Evolutionary conservation across 148 eudicot species (phyloP).

Genomic region (Suaeda aralocaspica): DNA sequence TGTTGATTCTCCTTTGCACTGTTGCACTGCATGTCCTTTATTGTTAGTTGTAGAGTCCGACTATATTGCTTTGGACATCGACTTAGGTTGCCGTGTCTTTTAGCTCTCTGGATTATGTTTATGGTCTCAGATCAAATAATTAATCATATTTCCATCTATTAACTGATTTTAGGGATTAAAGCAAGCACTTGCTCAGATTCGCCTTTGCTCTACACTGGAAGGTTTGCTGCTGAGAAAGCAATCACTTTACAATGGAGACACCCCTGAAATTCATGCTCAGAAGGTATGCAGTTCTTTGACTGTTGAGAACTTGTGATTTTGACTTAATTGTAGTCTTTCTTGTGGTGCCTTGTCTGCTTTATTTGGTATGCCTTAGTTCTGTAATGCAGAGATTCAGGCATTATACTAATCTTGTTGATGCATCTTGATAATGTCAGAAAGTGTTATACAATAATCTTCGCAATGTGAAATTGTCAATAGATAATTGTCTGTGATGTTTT

Average conservation of each 20-base stretch:
- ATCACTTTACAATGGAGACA: constrained; percentile 62
- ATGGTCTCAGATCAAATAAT: not conserved
- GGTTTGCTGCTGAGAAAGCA: constrained; percentile 78
- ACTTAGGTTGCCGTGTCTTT: not conserved
- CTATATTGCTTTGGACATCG: no score
- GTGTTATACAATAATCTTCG: no score
- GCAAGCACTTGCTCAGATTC: constrained; percentile 81
- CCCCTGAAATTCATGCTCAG: constrained; percentile 91
- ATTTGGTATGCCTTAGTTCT: not conserved
- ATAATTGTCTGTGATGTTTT: no score
- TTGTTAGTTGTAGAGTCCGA: no score
- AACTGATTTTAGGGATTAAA: constrained; percentile 55
- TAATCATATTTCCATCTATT: constrained; percentile 4
- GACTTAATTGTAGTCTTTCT: not conserved
- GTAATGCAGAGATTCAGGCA: not conserved
- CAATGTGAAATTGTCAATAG: no score
- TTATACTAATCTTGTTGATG: not conserved
- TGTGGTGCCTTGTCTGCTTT: not conserved
- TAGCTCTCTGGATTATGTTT: not conserved
- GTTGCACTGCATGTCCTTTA: no score
- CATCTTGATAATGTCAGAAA: no score
- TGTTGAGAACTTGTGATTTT: not conserved
- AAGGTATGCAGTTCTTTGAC: constrained; percentile 51
- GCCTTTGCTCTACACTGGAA: constrained; percentile 84
- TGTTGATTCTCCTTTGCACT: no score